phyloP scores from a whole-genome alignment of 2,329 filamentous ascomycete species.

The Colletotrichum australisinense region DNA sequence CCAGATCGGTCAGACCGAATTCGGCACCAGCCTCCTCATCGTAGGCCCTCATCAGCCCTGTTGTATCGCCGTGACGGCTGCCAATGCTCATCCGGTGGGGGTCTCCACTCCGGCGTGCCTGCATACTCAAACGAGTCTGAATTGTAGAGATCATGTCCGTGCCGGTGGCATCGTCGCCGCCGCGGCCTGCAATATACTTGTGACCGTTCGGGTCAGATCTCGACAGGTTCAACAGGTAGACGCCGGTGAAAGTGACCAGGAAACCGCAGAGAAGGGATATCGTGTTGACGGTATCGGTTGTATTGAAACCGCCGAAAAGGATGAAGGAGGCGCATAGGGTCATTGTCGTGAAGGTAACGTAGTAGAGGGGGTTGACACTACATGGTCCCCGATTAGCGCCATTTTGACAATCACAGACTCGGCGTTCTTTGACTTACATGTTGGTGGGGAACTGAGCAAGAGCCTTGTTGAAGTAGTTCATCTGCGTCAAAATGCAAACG shows the following conservation, averaged over 20 bases:
- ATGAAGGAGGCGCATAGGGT: slow-evolving; percentile 96
- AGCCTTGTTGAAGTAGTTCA: slow-evolving; percentile 99
- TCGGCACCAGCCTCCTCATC: slow-evolving; percentile 82
- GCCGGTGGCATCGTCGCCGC: slow-evolving; percentile 81
- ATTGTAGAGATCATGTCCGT: slow-evolving; percentile 92
- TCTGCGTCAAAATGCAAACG: slow-evolving; percentile 97
- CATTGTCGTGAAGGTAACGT: slow-evolving; percentile 96
- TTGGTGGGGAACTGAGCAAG: slow-evolving; percentile 96
- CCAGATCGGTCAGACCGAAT: slow-evolving; percentile 82
- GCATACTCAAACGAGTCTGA: slow-evolving; percentile 94
- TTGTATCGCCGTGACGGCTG: slow-evolving; percentile 75
- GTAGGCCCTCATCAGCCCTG: slow-evolving; percentile 88
- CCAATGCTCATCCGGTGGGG: slow-evolving; percentile 71
- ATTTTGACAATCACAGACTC: neutral
- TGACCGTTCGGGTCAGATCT: slow-evolving; percentile 88
- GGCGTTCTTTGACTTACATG: slow-evolving; percentile 73
- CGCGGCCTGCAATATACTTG: slow-evolving; percentile 69
- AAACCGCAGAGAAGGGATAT: slow-evolving; percentile 94
- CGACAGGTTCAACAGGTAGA: slow-evolving; percentile 96
- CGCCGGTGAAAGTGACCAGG: slow-evolving; percentile 92
- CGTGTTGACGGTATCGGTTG: slow-evolving; percentile 89
- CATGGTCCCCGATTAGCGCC: slow-evolving; percentile 9
- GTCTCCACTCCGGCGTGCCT: slow-evolving; percentile 80
- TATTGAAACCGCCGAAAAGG: slow-evolving; percentile 96
- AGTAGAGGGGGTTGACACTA: slow-evolving; percentile 96